Evolutionary conservation across 2,329 filamentous ascomycete species (phyloP).

Genomic region (Pseudopithomyces maydicus): DNA sequence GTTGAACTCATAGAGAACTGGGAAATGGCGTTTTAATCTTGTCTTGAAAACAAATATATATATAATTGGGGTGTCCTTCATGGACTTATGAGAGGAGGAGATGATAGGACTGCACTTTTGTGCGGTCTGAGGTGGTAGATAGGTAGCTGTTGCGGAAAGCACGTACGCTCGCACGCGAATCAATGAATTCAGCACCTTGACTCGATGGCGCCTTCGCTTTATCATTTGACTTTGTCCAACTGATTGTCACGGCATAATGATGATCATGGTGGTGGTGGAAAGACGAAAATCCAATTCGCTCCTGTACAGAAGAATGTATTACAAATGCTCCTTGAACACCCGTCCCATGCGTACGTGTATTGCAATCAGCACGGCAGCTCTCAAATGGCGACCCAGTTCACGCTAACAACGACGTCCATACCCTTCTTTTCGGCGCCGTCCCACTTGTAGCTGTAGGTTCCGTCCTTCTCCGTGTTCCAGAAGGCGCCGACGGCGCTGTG

Average conservation of each 20-base stretch:
- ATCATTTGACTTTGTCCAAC: no score
- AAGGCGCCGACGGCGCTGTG: conserved; percentile 83
- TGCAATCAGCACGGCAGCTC: neutral
- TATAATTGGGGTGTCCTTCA: neutral
- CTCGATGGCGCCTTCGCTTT: neutral
- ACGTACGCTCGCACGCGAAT: neutral
- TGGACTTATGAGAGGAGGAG: neutral
- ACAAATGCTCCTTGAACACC: neutral
- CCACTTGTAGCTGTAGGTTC: conserved; percentile 89
- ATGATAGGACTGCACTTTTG: neutral
- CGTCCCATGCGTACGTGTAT: conserved; percentile 1
- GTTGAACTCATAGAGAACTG: conserved; percentile 7
- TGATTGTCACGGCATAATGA: neutral
- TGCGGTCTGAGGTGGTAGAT: neutral
- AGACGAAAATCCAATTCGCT: neutral
- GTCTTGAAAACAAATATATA: no score
- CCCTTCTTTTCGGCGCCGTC: conserved; percentile 61
- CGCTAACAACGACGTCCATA: conserved; percentile 57
- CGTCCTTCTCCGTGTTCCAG: conserved; percentile 90
- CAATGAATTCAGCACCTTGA: neutral
- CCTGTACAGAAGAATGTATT: neutral
- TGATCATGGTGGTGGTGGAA: neutral
- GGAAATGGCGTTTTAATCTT: conserved; percentile 1
- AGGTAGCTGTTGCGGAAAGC: conserved; percentile 3
- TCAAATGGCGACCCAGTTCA: conserved; percentile 72